Base-by-base conservation (phyloP, 345 rosid genomes). In the Zanthoxylum bungeanum region DNA sequence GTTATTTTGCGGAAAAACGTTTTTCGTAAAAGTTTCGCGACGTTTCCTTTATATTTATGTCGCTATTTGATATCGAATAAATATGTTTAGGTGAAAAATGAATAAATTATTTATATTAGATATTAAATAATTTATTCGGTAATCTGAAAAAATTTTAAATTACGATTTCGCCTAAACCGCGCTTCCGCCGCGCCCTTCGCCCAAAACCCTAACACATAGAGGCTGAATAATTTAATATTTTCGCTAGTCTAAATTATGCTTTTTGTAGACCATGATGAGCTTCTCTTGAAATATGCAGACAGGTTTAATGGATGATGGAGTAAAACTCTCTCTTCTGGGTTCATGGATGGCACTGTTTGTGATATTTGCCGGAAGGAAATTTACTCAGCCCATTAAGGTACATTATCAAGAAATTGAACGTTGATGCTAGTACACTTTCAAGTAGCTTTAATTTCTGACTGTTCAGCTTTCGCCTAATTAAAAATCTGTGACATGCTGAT, bases 321-420 rank as follows among this genome's bases (percentile, higher is more conserved):
- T 51, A 30, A 90, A 94, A 75, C 86, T 86, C 36, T 72, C 84
- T 58, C 76, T 94, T 66, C 74, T 94, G n/a, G 97, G 88, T 72
- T 85, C 89, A 28, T 92, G 97, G 97, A 87, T 90, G 93, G 74
- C 85, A 9, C 92, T 94, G 49, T 89, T 92, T 58, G 72, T 86
- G 44, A 79, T 94, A 76, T 94, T 94, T 81, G 92, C 98, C 4
- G 98, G 93, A 60, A 84, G 98, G 77, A 93, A 94, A 75, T 94
- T 94, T 73, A 88, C 97, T 51, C 97, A 92, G 79, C 95, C 95
- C 31, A 80, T 94, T 21, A 92, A 94, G 98, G 98, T 88, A 83
- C 39, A 0, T 19, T 75, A 12, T 66, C 33, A 19, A 14, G 68
- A 39, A 11, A 27, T 63, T n/a, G 44, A 50, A 5, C 17, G 21